These are phyloP conservation scores for Pulveroboletus ravenelii DNA, from an alignment of 768 basidiomycete genomes.

Conservation along the genomic window DNA sequence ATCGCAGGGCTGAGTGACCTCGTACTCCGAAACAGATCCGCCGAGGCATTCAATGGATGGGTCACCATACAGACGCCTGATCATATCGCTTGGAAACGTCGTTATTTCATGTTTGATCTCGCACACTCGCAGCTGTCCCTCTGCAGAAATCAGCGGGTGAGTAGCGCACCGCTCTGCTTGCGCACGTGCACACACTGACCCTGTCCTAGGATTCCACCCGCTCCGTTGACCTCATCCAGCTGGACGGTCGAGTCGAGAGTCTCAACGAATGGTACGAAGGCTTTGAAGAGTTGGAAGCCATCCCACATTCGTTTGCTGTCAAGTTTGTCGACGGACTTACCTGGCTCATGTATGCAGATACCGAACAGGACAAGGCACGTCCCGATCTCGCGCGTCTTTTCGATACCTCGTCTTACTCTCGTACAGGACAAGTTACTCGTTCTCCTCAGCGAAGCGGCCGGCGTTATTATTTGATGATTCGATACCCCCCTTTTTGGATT, in stretches of 20 bases:
- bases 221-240: constrained; percentile 34
- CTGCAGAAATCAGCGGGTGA: constrained; percentile 49
- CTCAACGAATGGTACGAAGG: constrained; percentile 64
- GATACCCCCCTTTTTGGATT: constrained; percentile 11
- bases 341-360: constrained; percentile 60
- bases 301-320: constrained; percentile 62
- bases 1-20: constrained; percentile 44
- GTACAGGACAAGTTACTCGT: constrained; percentile 24
- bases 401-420: background rate
- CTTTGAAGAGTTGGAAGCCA: constrained; percentile 61
- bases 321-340: constrained; percentile 49
- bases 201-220: constrained; percentile 25
- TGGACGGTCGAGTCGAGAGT: constrained; percentile 43
- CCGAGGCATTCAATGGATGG: constrained; percentile 49
- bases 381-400: background rate
- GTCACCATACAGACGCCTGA: constrained; percentile 56
- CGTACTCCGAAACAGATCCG: constrained; percentile 38
- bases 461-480: constrained; percentile 22
- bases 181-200: background rate
- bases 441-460: constrained; percentile 28
- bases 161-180: background rate
- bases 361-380: constrained; percentile 58
- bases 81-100: constrained; percentile 55
- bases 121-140: constrained; percentile 41
- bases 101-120: constrained; percentile 54